Base-by-base conservation (phyloP, 2,329 filamentous ascomycete genomes). In the Cladosporium cucumerinum region DNA sequence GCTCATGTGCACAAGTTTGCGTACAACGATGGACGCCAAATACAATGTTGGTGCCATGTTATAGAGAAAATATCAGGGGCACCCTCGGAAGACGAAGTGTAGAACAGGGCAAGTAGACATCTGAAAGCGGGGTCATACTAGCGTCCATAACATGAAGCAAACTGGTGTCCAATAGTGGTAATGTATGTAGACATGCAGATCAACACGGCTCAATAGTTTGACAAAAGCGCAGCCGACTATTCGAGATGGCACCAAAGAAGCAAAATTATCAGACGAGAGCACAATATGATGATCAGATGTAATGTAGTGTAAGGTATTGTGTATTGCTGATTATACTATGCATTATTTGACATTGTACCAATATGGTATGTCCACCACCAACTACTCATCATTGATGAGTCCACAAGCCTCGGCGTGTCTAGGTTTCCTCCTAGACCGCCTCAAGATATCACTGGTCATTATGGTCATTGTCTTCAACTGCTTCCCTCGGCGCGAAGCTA, bases 331-430 rank as follows among this genome's bases (percentile, higher is more conserved):
- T 62, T 54, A 55, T 46, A 62, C 49, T 62, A 48, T 54, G 48
- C 60, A 62, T 62, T 62, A 62, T 62, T 46, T 54, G 60, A 55
- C 60, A 62, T 62, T 62, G 55, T 54, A 21, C 51, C 26, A 30
- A 54, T 32, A 23, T 28, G 23, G 30, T 43, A 21, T 52, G 12
- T 57, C 46, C 30, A 39, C 48, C n/a, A 26, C 58, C 18, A 11
- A 46, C 39, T 46, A 10, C 39, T 46, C 39, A 46, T 46, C 39
- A 23, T 21, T 46, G n/a, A 46, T 46, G 39, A 46, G 39, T 46
- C 39, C 39, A 46, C 26, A 54, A 55, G 49, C 60, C 39, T 52
- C 32, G 34, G 60, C 34, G 49, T 32, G 34, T 54, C 23, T 46
- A 30, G 18, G 8, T 21, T 46, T 39, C 10, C 28, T 52, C 43